These are phyloP conservation scores for Elaeis guineensis DNA, from an alignment of 176 grass and related monocot genomes.

Conservation along the genomic window DNA sequence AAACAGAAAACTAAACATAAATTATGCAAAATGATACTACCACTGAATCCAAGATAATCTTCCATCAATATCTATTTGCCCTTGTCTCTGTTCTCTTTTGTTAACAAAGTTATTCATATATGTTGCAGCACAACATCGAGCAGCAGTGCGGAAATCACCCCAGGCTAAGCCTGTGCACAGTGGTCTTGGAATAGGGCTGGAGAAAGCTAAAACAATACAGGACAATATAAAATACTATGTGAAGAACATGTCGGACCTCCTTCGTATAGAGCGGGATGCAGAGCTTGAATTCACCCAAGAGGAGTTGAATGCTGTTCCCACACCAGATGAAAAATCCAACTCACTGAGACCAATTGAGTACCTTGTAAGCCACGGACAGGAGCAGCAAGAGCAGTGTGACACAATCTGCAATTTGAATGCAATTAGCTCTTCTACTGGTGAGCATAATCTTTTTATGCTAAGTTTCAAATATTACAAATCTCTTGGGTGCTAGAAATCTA, in stretches of 20 bases:
- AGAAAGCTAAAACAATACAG: conserved; percentile 59
- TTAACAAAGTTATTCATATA: not conserved
- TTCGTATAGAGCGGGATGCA: conserved; percentile 63
- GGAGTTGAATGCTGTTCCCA: conserved; percentile 75
- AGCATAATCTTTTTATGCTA: conserved; percentile 16
- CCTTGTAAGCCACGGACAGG: conserved; percentile 76
- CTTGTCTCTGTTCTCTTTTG: not conserved
- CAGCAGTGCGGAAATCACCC: conserved; percentile 33
- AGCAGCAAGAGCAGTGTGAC: conserved; percentile 87
- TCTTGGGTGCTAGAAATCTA: no score
- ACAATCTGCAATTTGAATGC: conserved; percentile 91
- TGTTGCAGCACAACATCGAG: conserved; percentile 43
- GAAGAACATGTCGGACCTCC: conserved; percentile 65
- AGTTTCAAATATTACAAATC: not conserved
- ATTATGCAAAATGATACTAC: no score
- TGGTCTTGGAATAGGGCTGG: conserved; percentile 58
- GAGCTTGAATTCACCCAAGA: conserved; percentile 92
- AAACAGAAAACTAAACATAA: no score
- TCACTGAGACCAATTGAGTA: conserved; percentile 65
- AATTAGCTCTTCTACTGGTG: conserved; percentile 83
- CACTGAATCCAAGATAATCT: not conserved
- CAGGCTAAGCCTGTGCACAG: conserved; percentile 42
- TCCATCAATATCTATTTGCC: not conserved
- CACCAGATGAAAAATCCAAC: conserved; percentile 33
- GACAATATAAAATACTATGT: conserved; percentile 72